Conservation (phyloP, 352 stramenopile species). For the Phytophthora vignae region DNA sequence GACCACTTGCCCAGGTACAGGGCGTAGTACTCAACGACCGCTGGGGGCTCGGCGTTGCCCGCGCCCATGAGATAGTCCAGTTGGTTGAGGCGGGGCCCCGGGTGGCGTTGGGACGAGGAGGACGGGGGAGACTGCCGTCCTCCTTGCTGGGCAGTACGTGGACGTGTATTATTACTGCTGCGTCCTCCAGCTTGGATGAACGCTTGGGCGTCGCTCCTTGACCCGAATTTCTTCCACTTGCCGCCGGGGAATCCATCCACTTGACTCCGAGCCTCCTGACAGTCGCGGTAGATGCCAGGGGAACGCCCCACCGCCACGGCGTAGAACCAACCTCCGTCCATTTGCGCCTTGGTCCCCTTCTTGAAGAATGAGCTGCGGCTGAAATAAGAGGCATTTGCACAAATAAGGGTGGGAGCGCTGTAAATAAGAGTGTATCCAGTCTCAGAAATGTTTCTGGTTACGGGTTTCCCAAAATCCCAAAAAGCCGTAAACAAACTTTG, state of each 20-base stretch:
- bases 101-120: too few species aligned
- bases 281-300: not conserved
- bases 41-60: not conserved
- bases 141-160: too few species aligned
- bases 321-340: conserved; percentile 1
- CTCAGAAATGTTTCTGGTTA: too few species aligned
- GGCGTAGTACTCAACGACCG: conserved; percentile 6
- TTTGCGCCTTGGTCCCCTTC: not conserved
- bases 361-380: too few species aligned
- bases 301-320: not conserved
- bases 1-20: not conserved
- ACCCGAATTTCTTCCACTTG: conserved; percentile 16
- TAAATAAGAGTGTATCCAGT: too few species aligned
- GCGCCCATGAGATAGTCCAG: conserved; percentile 6
- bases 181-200: not conserved
- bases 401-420: too few species aligned
- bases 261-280: not conserved
- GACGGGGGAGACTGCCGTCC: too few species aligned
- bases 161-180: too few species aligned
- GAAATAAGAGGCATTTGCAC: too few species aligned
- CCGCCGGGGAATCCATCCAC: not conserved
- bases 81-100: not conserved
- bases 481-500: too few species aligned
- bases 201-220: not conserved
- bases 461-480: too few species aligned